Percentiles rank a stretch among this genome's conserved stretches.
These are phyloP conservation scores for Pseudopyrenochaeta lycopersici DNA, from an alignment of 2,329 filamentous ascomycete genomes.

Conservation along the genomic window DNA sequence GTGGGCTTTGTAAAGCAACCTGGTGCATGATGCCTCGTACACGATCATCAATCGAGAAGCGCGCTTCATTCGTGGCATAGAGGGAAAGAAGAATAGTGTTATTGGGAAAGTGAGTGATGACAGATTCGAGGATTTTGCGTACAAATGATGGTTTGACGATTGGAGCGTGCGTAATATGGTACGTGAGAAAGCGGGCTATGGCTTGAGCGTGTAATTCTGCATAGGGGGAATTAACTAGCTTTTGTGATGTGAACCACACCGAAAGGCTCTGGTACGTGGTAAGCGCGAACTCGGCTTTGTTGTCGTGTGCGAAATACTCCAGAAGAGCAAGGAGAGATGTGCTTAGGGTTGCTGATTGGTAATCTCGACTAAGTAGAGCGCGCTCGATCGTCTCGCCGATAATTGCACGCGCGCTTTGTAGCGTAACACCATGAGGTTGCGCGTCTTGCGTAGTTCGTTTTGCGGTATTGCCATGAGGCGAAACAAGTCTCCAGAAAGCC, in stretches of 20 bases:
- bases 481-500: constrained; percentile 47
- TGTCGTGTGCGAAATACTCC: constrained; percentile 66
- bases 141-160: constrained; percentile 74
- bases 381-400: constrained; percentile 57
- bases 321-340: constrained; percentile 72
- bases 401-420: constrained; percentile 24
- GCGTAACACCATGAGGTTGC: constrained; percentile 13
- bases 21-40: constrained; percentile 71
- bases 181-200: constrained; percentile 70
- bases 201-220: constrained; percentile 76
- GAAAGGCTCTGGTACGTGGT: constrained; percentile 44
- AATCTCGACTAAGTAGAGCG: constrained; percentile 58
- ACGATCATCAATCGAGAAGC: constrained; percentile 77
- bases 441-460: background rate
- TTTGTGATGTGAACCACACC: constrained; percentile 33
- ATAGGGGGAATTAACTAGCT: constrained; percentile 30
- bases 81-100: constrained; percentile 80
- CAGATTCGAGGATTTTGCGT: constrained; percentile 67
- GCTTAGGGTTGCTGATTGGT: constrained; percentile 59
- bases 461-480: constrained; percentile 28
- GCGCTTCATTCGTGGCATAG: constrained; percentile 76
- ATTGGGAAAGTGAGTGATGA: constrained; percentile 71
- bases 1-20: constrained; percentile 41
- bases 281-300: constrained; percentile 49
- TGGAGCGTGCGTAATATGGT: constrained; percentile 69